Evolutionary conservation across 345 rosid genomes (phyloP).

Genomic region (Citrus cavaleriei): DNA sequence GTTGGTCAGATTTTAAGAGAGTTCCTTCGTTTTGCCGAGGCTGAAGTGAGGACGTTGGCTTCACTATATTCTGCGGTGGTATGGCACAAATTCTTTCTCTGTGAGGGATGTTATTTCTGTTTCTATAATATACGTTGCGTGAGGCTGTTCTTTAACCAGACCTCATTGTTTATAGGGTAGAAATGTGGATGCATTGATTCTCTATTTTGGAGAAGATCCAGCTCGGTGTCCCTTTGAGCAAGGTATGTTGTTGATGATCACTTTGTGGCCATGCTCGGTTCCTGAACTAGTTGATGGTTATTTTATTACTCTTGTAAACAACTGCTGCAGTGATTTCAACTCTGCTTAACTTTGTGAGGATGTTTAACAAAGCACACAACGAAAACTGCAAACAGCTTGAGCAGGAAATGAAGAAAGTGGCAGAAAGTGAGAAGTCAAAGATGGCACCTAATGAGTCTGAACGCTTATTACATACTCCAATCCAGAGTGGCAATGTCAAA

Average conservation of each 20-base stretch:
- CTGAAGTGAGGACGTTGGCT: conserved; percentile 78
- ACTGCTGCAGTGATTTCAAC: conserved; percentile 66
- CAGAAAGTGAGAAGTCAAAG: conserved; percentile 44
- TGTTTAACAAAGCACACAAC: conserved; percentile 72
- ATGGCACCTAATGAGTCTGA: conserved; percentile 35
- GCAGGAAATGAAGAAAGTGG: conserved; percentile 61
- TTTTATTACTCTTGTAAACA: background rate
- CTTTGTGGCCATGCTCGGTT: background rate
- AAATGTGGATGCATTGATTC: conserved; percentile 80
- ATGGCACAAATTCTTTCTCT: conserved; percentile 20
- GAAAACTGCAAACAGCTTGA: conserved; percentile 79
- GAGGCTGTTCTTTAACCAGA: background rate
- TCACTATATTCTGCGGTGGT: conserved; percentile 84
- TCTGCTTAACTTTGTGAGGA: conserved; percentile 66
- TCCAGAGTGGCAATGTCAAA: conserved; percentile 24
- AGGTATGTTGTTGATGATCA: conserved; percentile 37
- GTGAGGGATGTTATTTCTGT: background rate
- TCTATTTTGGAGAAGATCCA: conserved; percentile 97
- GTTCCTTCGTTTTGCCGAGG: conserved; percentile 78
- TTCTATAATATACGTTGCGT: background rate
- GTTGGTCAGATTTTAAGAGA: conserved; percentile 57
- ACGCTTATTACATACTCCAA: conserved; percentile 11
- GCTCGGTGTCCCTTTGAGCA: conserved; percentile 89
- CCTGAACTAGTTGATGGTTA: background rate
- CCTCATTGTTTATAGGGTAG: conserved; percentile 51